Percentiles rank a stretch among this genome's conserved stretches.
These are phyloP conservation scores for Eremomyces bilateralis DNA, from an alignment of 495 filamentous ascomycete genomes.

Conservation along the genomic window DNA sequence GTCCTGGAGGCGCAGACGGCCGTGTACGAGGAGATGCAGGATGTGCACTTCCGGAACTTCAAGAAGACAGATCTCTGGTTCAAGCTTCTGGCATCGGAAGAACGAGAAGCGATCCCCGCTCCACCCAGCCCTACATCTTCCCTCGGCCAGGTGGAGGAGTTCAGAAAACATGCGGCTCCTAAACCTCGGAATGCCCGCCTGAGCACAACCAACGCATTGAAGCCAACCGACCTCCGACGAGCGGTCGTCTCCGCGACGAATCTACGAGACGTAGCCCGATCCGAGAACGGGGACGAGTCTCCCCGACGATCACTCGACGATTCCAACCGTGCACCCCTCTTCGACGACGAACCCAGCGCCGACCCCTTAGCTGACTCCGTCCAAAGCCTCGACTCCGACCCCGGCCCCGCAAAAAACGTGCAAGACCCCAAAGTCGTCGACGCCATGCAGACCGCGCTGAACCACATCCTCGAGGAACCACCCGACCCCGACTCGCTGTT, in stretches of 20 bases:
- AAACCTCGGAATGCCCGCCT: constrained; percentile 6
- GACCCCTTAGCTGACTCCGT: constrained; percentile 39
- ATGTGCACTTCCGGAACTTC: constrained; percentile 60
- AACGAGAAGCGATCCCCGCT: constrained; percentile 27
- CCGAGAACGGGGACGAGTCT: constrained; percentile 19
- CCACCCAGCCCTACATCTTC: constrained; percentile 8
- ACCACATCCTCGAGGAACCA: constrained; percentile 74
- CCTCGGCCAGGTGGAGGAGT: constrained; percentile 10
- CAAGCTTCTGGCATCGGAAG: constrained; percentile 83
- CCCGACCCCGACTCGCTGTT: constrained; percentile 30
- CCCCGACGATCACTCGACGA: constrained; percentile 35
- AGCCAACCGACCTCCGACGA: constrained; percentile 26
- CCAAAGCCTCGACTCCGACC: constrained; percentile 30
- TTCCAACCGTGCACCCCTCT: constrained; percentile 29
- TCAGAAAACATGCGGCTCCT: too few relatives aligned
- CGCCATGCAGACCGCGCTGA: constrained; percentile 87
- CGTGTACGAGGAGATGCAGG: constrained; percentile 64
- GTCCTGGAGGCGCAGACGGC: constrained; percentile 65
- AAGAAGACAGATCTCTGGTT: constrained; percentile 83
- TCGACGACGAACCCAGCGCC: constrained; percentile 46
- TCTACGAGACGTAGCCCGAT: constrained; percentile 22
- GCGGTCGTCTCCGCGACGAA: constrained; percentile 37
- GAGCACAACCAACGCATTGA: constrained; percentile 5
- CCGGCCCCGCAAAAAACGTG: constrained; percentile 9
- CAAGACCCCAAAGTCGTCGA: constrained; percentile 46